Conservation (phyloP, 805 yeast genomes). For the Priceomyces medius region DNA sequence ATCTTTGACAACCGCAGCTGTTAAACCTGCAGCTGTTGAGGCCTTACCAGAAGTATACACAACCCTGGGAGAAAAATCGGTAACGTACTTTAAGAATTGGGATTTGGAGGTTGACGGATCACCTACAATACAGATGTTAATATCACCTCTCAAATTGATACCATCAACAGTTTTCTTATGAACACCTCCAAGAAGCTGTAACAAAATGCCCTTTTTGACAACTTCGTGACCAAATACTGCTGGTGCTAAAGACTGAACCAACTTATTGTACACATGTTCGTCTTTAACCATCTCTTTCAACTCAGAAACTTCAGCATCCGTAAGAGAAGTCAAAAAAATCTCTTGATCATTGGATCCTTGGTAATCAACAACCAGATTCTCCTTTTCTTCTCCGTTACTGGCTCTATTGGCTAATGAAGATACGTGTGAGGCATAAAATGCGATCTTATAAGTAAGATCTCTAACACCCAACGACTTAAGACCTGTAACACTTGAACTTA, state of each 20-base stretch:
- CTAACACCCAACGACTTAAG: slow-evolving; percentile 88
- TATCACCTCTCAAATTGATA: slow-evolving; percentile 92
- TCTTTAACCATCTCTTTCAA: slow-evolving; percentile 88
- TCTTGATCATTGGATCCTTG: slow-evolving; percentile 74
- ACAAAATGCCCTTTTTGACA: slow-evolving; percentile 84
- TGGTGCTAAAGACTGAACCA: slow-evolving; percentile 89
- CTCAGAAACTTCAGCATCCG: slow-evolving; percentile 80
- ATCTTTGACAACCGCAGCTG: slow-evolving; percentile 96
- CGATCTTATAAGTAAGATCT: slow-evolving; percentile 87
- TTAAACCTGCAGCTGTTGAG: slow-evolving; percentile 96
- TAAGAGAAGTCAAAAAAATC: slow-evolving; percentile 70
- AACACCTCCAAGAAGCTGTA: slow-evolving; percentile 92
- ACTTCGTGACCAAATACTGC: slow-evolving; percentile 96
- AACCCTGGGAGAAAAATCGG: slow-evolving; percentile 88
- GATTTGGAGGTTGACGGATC: slow-evolving; percentile 98
- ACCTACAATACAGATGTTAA: slow-evolving; percentile 93
- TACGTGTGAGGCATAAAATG: slow-evolving; percentile 90
- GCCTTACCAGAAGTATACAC: slow-evolving; percentile 98
- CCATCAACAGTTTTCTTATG: slow-evolving; percentile 94
- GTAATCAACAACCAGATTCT: slow-evolving; percentile 24
- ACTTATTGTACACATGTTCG: slow-evolving; percentile 75
- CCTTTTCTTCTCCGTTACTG: slow-evolving; percentile 21
- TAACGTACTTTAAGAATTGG: slow-evolving; percentile 90
- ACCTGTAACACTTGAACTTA: slow-evolving; percentile 86
- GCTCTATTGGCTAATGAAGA: slow-evolving; percentile 52